These are phyloP conservation scores for Rubia tinctorum DNA, from an alignment of 305 asterid genomes.

Conservation along the genomic window DNA sequence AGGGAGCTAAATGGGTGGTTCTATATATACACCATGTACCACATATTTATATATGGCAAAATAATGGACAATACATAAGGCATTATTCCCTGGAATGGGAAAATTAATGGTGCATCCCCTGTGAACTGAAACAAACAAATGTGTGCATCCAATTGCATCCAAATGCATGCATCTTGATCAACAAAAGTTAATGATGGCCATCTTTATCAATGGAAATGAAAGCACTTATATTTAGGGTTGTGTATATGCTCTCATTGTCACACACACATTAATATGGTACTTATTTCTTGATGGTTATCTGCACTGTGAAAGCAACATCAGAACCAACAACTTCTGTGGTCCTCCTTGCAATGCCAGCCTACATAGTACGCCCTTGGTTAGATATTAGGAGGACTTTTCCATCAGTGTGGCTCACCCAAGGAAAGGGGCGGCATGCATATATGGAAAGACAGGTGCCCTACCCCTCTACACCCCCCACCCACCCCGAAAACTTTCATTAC, in stretches of 20 bases:
- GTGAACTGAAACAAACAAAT: not conserved
- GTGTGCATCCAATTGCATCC: slow-evolving; percentile 17
- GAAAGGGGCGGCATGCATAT: slow-evolving; percentile 30
- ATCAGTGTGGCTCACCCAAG: slow-evolving; percentile 3
- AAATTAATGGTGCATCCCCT: slow-evolving; percentile 29
- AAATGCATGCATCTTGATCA: slow-evolving; percentile 6
- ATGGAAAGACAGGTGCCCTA: slow-evolving; percentile 24
- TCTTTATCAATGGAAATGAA: slow-evolving; percentile 30
- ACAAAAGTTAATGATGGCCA: slow-evolving; percentile 17
- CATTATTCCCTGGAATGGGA: slow-evolving; percentile 10
- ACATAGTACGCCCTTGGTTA: slow-evolving; percentile 17
- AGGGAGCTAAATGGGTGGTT: not conserved
- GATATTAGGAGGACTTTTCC: slow-evolving; percentile 9
- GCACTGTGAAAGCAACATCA: slow-evolving; percentile 32
- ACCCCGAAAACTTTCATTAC: slow-evolving; percentile 3
- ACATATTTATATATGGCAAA: not conserved
- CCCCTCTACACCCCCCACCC: not conserved
- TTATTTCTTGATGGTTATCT: slow-evolving; percentile 31
- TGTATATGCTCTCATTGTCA: slow-evolving; percentile 24
- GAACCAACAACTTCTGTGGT: slow-evolving; percentile 23
- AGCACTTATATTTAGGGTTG: slow-evolving; percentile 23
- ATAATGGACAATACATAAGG: not conserved
- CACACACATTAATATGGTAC: slow-evolving; percentile 4
- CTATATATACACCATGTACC: not conserved
- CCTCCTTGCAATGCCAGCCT: slow-evolving; percentile 18